Conservation (phyloP, 2,329 filamentous ascomycete genomes). For the Hypoxylon sp. region DNA sequence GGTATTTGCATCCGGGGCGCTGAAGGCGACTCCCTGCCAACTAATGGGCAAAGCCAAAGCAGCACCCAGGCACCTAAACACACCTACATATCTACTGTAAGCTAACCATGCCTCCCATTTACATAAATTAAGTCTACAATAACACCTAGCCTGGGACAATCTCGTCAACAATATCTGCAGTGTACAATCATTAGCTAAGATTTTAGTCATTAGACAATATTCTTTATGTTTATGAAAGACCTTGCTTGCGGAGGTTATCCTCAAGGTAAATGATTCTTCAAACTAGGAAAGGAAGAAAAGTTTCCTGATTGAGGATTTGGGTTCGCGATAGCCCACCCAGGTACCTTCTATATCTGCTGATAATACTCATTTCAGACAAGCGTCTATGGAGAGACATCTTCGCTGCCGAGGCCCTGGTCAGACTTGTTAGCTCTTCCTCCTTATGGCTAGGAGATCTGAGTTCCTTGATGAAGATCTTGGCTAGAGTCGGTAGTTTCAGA, state of each 20-base stretch:
- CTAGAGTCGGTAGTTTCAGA: background rate
- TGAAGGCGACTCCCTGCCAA: background rate
- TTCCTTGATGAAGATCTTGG: background rate
- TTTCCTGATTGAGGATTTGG: constrained; percentile 11
- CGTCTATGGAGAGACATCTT: background rate
- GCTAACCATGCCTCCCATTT: background rate
- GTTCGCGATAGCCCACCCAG: background rate
- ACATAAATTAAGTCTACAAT: background rate
- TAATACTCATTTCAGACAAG: background rate
- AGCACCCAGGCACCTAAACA: background rate
- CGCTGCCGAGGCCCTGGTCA: background rate
- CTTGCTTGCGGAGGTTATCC: background rate
- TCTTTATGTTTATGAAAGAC: background rate
- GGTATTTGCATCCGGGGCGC: background rate
- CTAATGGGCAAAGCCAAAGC: background rate
- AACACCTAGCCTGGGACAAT: constrained; percentile 7
- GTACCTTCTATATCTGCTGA: background rate
- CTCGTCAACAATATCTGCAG: background rate
- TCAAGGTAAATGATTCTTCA: constrained; percentile 4
- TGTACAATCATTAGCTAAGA: background rate
- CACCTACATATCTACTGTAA: background rate
- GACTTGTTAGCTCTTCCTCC: background rate
- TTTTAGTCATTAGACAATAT: constrained; percentile 2
- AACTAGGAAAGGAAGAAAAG: background rate
- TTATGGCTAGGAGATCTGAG: background rate